Evolutionary conservation across 805 yeast genomes (phyloP), one percentile per base, ranked within the genome.

Genomic region (Saccharomycopsis sp.): DNA sequence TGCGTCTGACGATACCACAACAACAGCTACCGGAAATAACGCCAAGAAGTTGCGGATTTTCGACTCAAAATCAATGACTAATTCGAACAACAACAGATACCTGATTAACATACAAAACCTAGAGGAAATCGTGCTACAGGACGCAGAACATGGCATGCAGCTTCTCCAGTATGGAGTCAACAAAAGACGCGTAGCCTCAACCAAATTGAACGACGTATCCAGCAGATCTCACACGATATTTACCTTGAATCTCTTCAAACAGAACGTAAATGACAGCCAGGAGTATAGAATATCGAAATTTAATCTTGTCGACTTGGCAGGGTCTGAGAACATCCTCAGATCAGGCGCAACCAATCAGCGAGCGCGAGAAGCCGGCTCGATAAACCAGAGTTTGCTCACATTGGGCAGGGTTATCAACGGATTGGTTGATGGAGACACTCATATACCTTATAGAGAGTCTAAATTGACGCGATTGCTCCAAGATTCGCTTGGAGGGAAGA

Each of bases 281-380:
- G 64, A 74, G 23, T 78, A 78, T 61, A 73, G 83, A 63, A 72
- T 76, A 47, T 85, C 90, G 3, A 89, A 89, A 66, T 78, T 89
- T 68, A 89, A 91, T 67, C 73, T 91, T 22, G 98, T 93, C 3
- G 98, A 93, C 73, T 76, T 93, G 63, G 99, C 98, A 0, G 98
- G 99, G 0, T 88, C 96, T 3, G 99, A 93, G 69, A 92, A 92
- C 68, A 86, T 93, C 56, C 81, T 77, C 63, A 76, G 90, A 65
- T 88, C 97, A 0, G 99, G 99, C 2, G 97, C 97, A 0, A 77
- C 82, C 23, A 84, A 87, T 64, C 86, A 83, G 68, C 78, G 97
- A 51, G 97, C 97, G 0, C 84, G 90, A 64, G 99, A 93, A 68
- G 97, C 97, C 0, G 97, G 97, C 0, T 83, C 89, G 19, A 92